phyloP scores from a whole-genome alignment of 768 basidiomycete species.

The Leucosporidium creatinivorum region DNA sequence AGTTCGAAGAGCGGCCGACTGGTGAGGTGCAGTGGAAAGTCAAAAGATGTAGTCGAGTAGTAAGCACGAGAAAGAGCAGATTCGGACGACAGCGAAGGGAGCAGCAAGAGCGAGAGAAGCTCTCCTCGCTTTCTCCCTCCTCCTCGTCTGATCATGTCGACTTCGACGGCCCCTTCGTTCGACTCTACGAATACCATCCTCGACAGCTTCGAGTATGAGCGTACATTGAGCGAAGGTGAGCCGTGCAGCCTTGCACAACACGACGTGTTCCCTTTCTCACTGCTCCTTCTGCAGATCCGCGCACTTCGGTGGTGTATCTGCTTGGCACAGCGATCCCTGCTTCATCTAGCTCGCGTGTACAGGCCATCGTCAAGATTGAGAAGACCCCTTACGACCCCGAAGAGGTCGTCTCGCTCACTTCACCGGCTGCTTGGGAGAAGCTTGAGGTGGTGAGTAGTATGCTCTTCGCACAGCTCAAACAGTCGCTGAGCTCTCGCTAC shows the following conservation, averaged over 20 bases:
- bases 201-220: conserved; percentile 50
- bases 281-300: conserved; percentile 53
- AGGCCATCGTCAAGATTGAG: conserved; percentile 68
- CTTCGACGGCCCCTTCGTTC: no score
- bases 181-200: conserved; percentile 1
- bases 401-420: conserved; percentile 39
- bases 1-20: no score
- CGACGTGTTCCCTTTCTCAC: conserved; percentile 15
- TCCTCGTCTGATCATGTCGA: no score
- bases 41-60: no score
- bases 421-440: conserved; percentile 39
- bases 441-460: conserved; percentile 47
- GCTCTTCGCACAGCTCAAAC: conserved; percentile 54
- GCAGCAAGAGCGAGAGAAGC: no score
- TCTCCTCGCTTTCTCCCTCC: no score
- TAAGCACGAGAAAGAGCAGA: no score
- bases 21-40: no score
- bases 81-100: no score
- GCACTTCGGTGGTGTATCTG: conserved; percentile 56
- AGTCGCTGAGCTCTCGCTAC: conserved; percentile 41
- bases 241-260: background rate
- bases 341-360: conserved; percentile 38
- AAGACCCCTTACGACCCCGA: conserved; percentile 57
- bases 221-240: conserved; percentile 38
- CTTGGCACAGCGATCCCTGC: conserved; percentile 55